These are phyloP conservation scores for Solanum bukasovii DNA, from an alignment of 257 asterid genomes.

Conservation along the genomic window DNA sequence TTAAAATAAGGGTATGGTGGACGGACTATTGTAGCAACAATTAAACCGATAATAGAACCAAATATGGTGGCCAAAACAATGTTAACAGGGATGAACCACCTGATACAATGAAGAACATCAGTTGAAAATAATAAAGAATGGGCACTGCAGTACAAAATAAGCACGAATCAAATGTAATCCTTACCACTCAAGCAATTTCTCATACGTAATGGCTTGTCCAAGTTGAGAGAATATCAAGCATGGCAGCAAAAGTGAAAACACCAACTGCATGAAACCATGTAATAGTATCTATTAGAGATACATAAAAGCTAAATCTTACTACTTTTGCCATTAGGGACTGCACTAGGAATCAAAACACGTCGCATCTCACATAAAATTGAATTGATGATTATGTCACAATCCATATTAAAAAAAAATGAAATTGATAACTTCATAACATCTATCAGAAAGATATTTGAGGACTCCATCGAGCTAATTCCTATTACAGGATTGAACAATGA, in stretches of 20 bases:
- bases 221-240: slow-evolving; percentile 94
- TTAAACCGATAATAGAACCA: slow-evolving; percentile 80
- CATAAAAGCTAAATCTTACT: background rate
- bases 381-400: background rate
- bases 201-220: slow-evolving; percentile 75
- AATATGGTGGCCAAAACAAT: slow-evolving; percentile 66
- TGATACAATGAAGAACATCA: slow-evolving; percentile 16
- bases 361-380: background rate
- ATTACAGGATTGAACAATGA: background rate
- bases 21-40: slow-evolving; percentile 53
- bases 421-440: background rate
- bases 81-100: slow-evolving; percentile 99
- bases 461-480: background rate
- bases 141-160: background rate
- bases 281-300: background rate
- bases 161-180: background rate
- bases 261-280: slow-evolving; percentile 48
- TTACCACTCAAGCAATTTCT: slow-evolving; percentile 76
- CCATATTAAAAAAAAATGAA: background rate
- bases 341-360: background rate
- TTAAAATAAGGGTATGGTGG: slow-evolving; percentile 93
- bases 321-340: background rate
- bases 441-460: background rate
- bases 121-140: background rate
- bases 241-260: slow-evolving; percentile 92